Evolutionary conservation across 257 asterid species (phyloP).

Genomic region (Cinchona pubescens): DNA sequence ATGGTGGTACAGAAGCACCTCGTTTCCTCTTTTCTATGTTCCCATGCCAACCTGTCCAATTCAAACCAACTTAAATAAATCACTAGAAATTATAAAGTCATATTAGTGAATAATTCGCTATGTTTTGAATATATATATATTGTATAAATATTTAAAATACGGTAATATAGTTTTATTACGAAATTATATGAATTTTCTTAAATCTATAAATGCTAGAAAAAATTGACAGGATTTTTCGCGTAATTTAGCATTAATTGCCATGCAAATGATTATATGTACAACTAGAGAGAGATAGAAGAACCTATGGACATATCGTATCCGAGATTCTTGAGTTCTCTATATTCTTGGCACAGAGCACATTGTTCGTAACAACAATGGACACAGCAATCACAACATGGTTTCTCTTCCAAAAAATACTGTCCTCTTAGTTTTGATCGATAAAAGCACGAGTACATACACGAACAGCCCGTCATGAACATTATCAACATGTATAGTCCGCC

Average conservation of each 20-base stretch:
- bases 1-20: constrained; percentile 29
- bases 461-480: constrained; percentile 41
- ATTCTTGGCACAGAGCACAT: constrained; percentile 63
- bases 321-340: constrained; percentile 42
- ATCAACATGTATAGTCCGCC: constrained; percentile 47
- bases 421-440: constrained; percentile 63
- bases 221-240: too few species aligned
- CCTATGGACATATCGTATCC: constrained; percentile 56
- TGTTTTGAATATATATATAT: too few species aligned
- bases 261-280: background rate
- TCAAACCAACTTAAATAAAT: background rate
- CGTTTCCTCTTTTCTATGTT: constrained; percentile 44
- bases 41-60: constrained; percentile 51
- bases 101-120: too few species aligned
- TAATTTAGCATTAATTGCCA: background rate
- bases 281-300: background rate
- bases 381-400: constrained; percentile 56
- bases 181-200: too few species aligned
- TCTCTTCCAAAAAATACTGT: constrained; percentile 46
- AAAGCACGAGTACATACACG: constrained; percentile 59
- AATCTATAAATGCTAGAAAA: too few species aligned
- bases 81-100: too few species aligned
- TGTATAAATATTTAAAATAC: too few species aligned
- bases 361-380: constrained; percentile 53
- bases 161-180: too few species aligned